phyloP scores from a whole-genome alignment of 2,329 filamentous ascomycete species.

The Fusarium sarcochroum region DNA sequence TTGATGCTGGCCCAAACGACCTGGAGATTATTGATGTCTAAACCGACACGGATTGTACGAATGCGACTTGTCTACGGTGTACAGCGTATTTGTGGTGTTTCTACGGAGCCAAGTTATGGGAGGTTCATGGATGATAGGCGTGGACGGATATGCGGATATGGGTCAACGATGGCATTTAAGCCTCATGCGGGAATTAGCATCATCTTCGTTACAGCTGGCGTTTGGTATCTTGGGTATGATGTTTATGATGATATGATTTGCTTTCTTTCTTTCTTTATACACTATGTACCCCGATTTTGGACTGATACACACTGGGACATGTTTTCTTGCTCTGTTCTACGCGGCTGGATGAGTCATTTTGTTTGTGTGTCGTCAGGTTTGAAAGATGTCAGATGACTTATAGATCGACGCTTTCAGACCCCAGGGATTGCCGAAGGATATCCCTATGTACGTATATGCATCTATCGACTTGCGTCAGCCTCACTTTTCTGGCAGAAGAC shows the following conservation, averaged over 20 bases:
- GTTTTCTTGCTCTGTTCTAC: conserved; percentile 1
- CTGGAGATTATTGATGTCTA: conserved; percentile 51
- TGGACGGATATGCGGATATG: background rate
- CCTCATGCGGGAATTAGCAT: conserved; percentile 20
- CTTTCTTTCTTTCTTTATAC: conserved; percentile 1
- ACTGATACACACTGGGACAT: conserved; percentile 4
- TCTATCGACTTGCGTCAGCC: conserved; percentile 59
- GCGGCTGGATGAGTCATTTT: conserved; percentile 21
- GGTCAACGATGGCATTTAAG: conserved; percentile 21
- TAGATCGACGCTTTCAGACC: conserved; percentile 72
- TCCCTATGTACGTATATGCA: conserved; percentile 76
- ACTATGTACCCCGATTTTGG: conserved; percentile 10
- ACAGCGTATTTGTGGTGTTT: conserved; percentile 3
- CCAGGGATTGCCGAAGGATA: conserved; percentile 73
- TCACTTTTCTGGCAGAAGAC: conserved; percentile 7
- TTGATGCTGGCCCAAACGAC: conserved; percentile 56
- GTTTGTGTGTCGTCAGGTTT: conserved; percentile 17
- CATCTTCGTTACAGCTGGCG: conserved; percentile 18
- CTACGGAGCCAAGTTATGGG: conserved; percentile 4
- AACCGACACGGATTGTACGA: conserved; percentile 2
- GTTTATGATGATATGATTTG: conserved; percentile 35
- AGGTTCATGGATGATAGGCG: background rate
- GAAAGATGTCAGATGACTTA: conserved; percentile 60
- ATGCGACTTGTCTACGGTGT: background rate
- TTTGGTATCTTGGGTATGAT: conserved; percentile 28